These are phyloP conservation scores for Prunus persica DNA, from an alignment of 306 rosid genomes.

Conservation along the genomic window Prunus_persica_NCBIv2 NC_034014.1:1069501-1070000, in stretches of 20 bases:
- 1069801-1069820: neutral
- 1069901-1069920: slow-evolving; percentile 61
- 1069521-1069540: too few species aligned
- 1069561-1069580: too few species aligned
- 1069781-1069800: neutral
- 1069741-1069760: neutral
- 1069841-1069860: slow-evolving; percentile 44
- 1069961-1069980: slow-evolving; percentile 8
- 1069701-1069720: neutral
- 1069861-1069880: slow-evolving; percentile 57
- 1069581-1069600: too few species aligned
- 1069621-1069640: too few species aligned
- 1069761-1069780: neutral
- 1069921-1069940: slow-evolving; percentile 50
- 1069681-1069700: neutral
- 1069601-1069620: too few species aligned
- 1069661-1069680: neutral
- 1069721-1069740: neutral
- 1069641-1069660: too few species aligned
- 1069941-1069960: slow-evolving; percentile 69
- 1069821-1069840: neutral
- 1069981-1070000: slow-evolving; percentile 18
- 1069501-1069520: too few species aligned
- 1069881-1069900: slow-evolving; percentile 56
- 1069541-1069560: too few species aligned